Evolutionary conservation across 306 rosid species (phyloP).

Genomic region (Quercus berberidifolia): DNA sequence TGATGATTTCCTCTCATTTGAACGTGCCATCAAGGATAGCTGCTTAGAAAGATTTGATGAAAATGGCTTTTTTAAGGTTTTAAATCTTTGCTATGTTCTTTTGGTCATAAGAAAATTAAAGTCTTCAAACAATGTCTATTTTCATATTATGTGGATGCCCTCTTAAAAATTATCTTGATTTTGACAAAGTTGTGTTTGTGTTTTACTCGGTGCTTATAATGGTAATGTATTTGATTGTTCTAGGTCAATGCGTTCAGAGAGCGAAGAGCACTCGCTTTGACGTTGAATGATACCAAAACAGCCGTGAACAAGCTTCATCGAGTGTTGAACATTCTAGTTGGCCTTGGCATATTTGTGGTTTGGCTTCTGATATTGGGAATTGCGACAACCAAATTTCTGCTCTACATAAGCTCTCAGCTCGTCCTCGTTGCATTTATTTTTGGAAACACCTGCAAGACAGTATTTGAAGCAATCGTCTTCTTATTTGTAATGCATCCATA

Average conservation of each 20-base stretch:
- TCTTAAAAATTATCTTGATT: neutral
- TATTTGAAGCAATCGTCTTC: slow-evolving; percentile 81
- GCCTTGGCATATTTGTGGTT: slow-evolving; percentile 44
- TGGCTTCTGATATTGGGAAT: slow-evolving; percentile 77
- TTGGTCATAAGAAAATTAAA: neutral
- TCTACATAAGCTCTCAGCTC: slow-evolving; percentile 74
- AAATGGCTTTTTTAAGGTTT: neutral
- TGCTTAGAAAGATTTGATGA: neutral
- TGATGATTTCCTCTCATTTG: neutral
- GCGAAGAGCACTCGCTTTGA: slow-evolving; percentile 89
- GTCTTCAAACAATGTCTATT: neutral
- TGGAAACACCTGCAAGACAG: slow-evolving; percentile 90
- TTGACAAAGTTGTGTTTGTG: neutral
- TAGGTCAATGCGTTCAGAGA: slow-evolving; percentile 92
- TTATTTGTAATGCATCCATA: slow-evolving; percentile 90
- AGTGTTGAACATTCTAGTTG: slow-evolving; percentile 67
- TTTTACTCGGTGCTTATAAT: neutral
- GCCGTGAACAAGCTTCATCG: slow-evolving; percentile 86
- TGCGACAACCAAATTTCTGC: slow-evolving; percentile 66
- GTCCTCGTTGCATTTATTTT: slow-evolving; percentile 83
- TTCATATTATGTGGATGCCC: neutral
- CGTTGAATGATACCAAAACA: slow-evolving; percentile 91
- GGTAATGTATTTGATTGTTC: slow-evolving; percentile 3
- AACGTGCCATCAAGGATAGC: neutral
- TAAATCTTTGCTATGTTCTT: too few species aligned